These are phyloP conservation scores for Cyclotella cryptica DNA, from an alignment of 108 stramenopile species.

Conservation along the genomic window DNA sequence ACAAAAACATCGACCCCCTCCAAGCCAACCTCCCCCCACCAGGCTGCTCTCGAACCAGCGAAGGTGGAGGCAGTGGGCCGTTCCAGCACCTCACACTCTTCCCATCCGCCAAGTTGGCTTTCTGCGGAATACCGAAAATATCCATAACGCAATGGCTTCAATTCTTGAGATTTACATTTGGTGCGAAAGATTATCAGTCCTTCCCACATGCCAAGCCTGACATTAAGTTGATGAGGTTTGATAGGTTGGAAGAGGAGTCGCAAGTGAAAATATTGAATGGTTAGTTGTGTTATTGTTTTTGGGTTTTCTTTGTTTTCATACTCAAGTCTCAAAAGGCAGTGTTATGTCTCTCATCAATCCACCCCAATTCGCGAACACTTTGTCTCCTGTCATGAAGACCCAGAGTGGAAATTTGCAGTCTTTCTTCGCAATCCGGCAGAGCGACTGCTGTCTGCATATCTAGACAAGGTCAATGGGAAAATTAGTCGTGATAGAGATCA, in stretches of 20 bases:
- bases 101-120: constrained; percentile 57
- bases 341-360: neutral
- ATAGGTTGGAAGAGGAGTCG: constrained; percentile 13
- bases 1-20: constrained; percentile 14
- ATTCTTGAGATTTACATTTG: constrained; percentile 53
- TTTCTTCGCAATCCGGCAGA: constrained; percentile 38
- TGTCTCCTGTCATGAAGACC: neutral
- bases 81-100: constrained; percentile 52
- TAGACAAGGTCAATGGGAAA: constrained; percentile 38
- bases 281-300: neutral
- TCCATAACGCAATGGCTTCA: constrained; percentile 59
- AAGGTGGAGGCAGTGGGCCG: constrained; percentile 19
- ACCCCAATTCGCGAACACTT: neutral
- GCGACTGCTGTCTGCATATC: constrained; percentile 22
- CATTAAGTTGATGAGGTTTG: constrained; percentile 33
- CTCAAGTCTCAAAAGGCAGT: neutral
- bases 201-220: constrained; percentile 55
- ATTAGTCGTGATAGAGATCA: constrained; percentile 23
- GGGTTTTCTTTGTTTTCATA: neutral
- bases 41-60: constrained; percentile 14
- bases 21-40: constrained; percentile 19
- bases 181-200: constrained; percentile 55
- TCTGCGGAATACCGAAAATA: constrained; percentile 63
- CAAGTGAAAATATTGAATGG: constrained; percentile 37
- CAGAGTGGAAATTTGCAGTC: constrained; percentile 27